phyloP scores from a whole-genome alignment of 2,329 filamentous ascomycete genomes.

The Ambrosiella xylebori region DNA sequence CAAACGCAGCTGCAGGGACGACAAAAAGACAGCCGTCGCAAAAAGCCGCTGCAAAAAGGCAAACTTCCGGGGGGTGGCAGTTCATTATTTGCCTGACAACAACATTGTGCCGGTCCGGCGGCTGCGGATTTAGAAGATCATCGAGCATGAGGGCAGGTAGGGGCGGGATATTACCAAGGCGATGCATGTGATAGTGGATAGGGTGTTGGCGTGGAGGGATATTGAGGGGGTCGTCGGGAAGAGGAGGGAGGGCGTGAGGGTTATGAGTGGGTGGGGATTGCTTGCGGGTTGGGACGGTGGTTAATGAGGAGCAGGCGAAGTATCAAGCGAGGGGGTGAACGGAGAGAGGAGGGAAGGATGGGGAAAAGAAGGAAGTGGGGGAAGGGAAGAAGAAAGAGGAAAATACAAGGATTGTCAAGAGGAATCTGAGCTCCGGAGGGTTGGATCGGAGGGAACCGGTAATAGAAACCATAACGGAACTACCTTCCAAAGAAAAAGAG shows the following conservation, averaged over 20 bases:
- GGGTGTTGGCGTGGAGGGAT: constrained; percentile 43
- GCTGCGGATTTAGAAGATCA: constrained; percentile 55
- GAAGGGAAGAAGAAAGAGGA: background rate
- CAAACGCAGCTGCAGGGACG: no score
- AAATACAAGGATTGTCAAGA: background rate
- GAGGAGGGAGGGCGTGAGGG: constrained; percentile 19
- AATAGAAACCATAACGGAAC: no score
- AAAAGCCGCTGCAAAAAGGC: no score
- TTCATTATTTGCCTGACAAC: constrained; percentile 65
- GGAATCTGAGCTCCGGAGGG: background rate
- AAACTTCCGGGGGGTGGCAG: background rate
- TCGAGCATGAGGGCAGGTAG: constrained; percentile 61
- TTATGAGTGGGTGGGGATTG: constrained; percentile 58
- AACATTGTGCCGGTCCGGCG: constrained; percentile 51
- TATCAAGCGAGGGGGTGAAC: constrained; percentile 40
- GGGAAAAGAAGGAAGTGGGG: background rate
- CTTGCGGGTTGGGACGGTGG: constrained; percentile 36
- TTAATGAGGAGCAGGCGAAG: constrained; percentile 40
- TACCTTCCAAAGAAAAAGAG: background rate
- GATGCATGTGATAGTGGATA: constrained; percentile 70
- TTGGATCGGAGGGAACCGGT: background rate
- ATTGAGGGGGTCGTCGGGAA: constrained; percentile 32
- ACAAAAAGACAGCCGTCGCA: no score
- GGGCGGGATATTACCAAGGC: constrained; percentile 39
- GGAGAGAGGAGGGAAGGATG: background rate